A percentile compares a stretch with the other conserved stretches of the same genome.
phyloP scores from a whole-genome alignment of 805 yeast genomes.

The Saturnispora galanensis region DNA sequence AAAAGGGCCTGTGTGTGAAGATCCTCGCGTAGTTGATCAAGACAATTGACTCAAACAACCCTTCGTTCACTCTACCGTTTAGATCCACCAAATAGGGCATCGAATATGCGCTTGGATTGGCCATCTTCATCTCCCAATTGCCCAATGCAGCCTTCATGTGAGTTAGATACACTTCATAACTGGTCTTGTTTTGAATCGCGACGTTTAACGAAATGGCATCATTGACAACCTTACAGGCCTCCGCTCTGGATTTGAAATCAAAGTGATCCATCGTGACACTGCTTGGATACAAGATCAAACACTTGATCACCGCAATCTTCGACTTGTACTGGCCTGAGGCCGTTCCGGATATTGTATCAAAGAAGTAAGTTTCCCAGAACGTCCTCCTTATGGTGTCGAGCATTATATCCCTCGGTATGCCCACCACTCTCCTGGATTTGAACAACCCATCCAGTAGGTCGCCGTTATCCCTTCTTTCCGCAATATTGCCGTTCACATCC shows the following conservation, averaged over 20 bases:
- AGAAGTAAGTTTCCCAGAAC: conserved; percentile 43
- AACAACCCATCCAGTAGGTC: conserved; percentile 10
- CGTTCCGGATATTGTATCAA: conserved; percentile 44
- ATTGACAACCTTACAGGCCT: conserved; percentile 38
- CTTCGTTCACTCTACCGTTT: conserved; percentile 40
- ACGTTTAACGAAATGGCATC: conserved; percentile 40
- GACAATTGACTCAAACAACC: conserved; percentile 41
- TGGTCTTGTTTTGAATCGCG: conserved; percentile 32
- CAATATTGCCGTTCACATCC: conserved; percentile 27
- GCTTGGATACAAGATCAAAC: conserved; percentile 32
- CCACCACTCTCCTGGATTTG: conserved; percentile 14
- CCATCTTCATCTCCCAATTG: conserved; percentile 40
- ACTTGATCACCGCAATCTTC: conserved; percentile 27
- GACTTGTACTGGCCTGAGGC: conserved; percentile 42
- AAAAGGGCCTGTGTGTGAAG: conserved; percentile 45
- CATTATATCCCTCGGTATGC: conserved; percentile 17
- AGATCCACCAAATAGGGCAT: conserved; percentile 34
- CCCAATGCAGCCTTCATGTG: conserved; percentile 39
- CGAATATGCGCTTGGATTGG: conserved; percentile 33
- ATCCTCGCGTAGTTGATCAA: conserved; percentile 42
- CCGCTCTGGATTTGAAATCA: conserved; percentile 39
- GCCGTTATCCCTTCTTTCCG: conserved; percentile 10
- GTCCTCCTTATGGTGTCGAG: conserved; percentile 34
- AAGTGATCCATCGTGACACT: conserved; percentile 28
- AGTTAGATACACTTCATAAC: conserved; percentile 28